Base-by-base conservation (phyloP, 441 rosid genomes). In the Daphne laureola region DNA sequence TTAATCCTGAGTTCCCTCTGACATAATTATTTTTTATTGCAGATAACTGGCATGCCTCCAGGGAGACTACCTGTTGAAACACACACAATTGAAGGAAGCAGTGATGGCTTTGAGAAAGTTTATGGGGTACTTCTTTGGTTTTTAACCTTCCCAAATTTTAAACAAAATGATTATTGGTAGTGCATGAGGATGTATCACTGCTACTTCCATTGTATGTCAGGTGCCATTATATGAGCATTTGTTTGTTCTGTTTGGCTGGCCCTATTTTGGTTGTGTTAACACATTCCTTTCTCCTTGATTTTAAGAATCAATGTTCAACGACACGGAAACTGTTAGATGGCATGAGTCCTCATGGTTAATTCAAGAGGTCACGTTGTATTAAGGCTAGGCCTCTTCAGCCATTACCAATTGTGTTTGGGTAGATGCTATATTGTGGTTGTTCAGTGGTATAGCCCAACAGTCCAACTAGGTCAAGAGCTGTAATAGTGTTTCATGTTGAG, bases 21-120 rank as follows among this genome's bases (percentile, higher is more conserved):
- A 5, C 11, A 9, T 31, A 5, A 9, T 5, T 49, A 53, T 63
- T 62, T 26, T 50, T 13, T 8, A 53, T 71, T 59, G 59, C 84
- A 90, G 98, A 93, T 93, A 64, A 93, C 90, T 63, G 90, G 74
- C 72, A 70, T 93, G 70, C 98, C 97, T 66, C 84, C 95, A 15
- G 98, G 98, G 70, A 80, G 98, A 72, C 70, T 75, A 66, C 97
- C 97, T 9, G 86, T 90, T 64, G 85, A 90, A 71, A 93, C 96
- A 14, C 66, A 68, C 59, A 72, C 75, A 35, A 62, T 87, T 40
- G 90, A 83, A 67, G 96, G 87, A 63, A 79, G 68, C 67, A 73
- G 64, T 43, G 54, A 60, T 46, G 93, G 90, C 60, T 75, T 80
- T 66, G 68, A 80, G 59, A 74, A 80, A 48, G 84, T 83, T 46